Evolutionary conservation across 2,329 filamentous ascomycete genomes (phyloP).

Genomic region (Colletotrichum siamense): DNA sequence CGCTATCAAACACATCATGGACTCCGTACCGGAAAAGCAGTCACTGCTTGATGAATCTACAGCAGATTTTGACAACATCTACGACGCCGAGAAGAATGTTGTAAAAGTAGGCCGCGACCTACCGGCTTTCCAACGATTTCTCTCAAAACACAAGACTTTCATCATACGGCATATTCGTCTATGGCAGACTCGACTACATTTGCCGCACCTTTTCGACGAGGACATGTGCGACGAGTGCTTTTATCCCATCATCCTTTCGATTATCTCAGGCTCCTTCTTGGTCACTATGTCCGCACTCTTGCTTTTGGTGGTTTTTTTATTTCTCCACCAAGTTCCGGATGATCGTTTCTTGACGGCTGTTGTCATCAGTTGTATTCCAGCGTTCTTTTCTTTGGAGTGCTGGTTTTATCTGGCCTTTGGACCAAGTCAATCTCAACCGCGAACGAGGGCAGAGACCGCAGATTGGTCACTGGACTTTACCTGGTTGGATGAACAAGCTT

Average conservation of each 20-base stretch:
- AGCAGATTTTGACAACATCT: neutral
- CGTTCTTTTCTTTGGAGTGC: rapidly evolving
- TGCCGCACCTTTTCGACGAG: neutral
- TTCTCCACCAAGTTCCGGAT: too few relatives aligned
- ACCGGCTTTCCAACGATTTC: neutral
- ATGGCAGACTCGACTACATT: neutral
- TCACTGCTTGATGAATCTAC: neutral
- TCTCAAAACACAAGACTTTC: rapidly evolving
- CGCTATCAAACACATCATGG: neutral
- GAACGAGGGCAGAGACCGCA: too few relatives aligned
- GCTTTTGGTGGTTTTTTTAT: neutral
- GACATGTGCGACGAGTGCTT: too few relatives aligned
- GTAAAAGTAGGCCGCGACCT: too few relatives aligned
- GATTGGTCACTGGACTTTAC: too few relatives aligned
- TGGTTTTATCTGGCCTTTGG: neutral
- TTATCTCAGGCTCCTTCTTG: neutral
- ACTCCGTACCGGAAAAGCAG: rapidly evolving
- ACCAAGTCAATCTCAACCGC: neutral
- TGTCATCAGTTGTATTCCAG: too few relatives aligned
- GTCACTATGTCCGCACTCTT: neutral
- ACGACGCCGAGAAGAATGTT: neutral
- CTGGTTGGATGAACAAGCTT: too few relatives aligned
- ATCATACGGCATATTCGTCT: neutral
- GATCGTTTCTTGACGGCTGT: too few relatives aligned
- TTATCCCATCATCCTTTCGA: too few relatives aligned